phyloP scores from a whole-genome alignment of 78 protist species.

The Emiliania huxleyi region DNA sequence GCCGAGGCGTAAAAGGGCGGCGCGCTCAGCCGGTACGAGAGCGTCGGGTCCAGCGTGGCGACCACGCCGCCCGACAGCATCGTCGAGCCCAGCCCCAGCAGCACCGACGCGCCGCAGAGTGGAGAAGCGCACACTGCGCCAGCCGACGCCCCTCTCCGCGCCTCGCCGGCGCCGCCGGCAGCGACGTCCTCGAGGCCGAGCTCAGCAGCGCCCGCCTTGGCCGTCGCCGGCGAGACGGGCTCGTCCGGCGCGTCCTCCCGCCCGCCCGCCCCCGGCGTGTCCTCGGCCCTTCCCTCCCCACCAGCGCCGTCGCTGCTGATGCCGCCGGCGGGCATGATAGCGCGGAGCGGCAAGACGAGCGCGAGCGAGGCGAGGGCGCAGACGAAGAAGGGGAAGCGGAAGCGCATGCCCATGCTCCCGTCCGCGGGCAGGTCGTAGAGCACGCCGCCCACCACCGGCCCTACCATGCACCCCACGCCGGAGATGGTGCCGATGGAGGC shows the following conservation, averaged over 20 bases:
- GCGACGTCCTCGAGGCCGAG: too few species aligned
- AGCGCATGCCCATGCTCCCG: not conserved
- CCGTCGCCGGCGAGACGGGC: not conserved
- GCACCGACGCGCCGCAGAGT: not conserved
- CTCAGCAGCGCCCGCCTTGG: not conserved
- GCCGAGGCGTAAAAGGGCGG: not conserved
- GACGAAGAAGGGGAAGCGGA: not conserved
- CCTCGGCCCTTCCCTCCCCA: not conserved
- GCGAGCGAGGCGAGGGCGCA: not conserved
- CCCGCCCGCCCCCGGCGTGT: too few species aligned
- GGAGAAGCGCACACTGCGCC: too few species aligned
- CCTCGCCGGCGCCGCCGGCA: too few species aligned
- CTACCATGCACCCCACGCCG: constrained; percentile 40
- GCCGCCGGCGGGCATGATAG: not conserved
- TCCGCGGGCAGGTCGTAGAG: not conserved
- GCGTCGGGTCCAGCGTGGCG: constrained; percentile 39
- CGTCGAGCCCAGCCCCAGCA: not conserved
- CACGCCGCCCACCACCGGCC: constrained; percentile 32
- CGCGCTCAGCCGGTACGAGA: constrained; percentile 6
- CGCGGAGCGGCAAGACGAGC: not conserved
- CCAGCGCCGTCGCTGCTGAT: not conserved
- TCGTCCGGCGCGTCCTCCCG: too few species aligned
- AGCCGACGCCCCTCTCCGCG: too few species aligned
- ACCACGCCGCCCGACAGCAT: not conserved
- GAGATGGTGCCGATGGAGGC: constrained; percentile 25